Conservation (phyloP, 306 rosid species). For the Sophora flavescens region DNA sequence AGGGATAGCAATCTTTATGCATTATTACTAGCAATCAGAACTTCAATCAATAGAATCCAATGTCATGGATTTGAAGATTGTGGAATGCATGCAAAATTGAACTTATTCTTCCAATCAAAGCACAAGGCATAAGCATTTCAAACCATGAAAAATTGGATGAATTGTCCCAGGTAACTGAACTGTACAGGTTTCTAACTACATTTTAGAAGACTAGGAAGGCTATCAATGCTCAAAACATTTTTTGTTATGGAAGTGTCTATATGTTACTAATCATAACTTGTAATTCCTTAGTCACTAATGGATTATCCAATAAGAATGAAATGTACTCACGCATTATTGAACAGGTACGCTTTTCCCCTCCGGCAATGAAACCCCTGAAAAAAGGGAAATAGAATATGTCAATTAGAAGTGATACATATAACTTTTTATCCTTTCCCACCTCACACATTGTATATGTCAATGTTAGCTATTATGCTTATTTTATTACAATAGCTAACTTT, state of each 20-base stretch:
- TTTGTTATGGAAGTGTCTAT: slow-evolving; percentile 6
- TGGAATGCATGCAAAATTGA: not conserved
- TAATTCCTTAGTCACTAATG: slow-evolving; percentile 11
- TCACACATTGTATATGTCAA: not conserved
- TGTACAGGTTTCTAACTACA: slow-evolving; percentile 1
- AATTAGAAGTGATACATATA: slow-evolving; percentile 36
- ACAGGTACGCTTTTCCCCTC: slow-evolving; percentile 86
- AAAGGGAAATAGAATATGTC: slow-evolving; percentile 39
- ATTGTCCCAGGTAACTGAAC: not conserved
- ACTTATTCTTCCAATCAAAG: not conserved
- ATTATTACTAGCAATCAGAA: slow-evolving; percentile 1
- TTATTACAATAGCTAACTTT: too few species aligned
- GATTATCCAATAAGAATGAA: slow-evolving; percentile 35
- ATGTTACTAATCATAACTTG: slow-evolving; percentile 3
- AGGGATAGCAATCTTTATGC: slow-evolving; percentile 2
- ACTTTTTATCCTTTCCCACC: not conserved
- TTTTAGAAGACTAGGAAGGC: slow-evolving; percentile 2
- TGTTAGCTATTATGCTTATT: not conserved
- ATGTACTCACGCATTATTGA: slow-evolving; percentile 78
- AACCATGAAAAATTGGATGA: not conserved
- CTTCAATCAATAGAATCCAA: slow-evolving; percentile 8
- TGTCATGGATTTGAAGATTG: not conserved
- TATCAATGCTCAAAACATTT: not conserved
- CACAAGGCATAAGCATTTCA: slow-evolving; percentile 27
- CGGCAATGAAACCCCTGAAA: slow-evolving; percentile 76